Evolutionary conservation across 1,284 basidiomycete genomes (phyloP).

Genomic region (Thelephora terrestris): DNA sequence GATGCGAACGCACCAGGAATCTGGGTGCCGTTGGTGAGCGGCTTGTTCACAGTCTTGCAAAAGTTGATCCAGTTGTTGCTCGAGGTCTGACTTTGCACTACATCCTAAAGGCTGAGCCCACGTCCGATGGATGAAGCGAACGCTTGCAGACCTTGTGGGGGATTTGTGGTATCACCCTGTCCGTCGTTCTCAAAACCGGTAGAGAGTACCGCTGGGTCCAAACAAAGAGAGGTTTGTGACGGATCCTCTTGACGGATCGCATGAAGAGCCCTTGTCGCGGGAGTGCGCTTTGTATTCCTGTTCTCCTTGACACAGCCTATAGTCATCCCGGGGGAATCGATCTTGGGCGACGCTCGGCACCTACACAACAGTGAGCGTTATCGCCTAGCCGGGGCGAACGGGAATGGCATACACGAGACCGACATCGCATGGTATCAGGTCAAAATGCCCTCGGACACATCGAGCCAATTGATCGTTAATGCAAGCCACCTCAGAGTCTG

Average conservation of each 20-base stretch:
- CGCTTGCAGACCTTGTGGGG: constrained; percentile 26
- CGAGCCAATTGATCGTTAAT: constrained; percentile 36
- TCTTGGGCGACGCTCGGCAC: constrained; percentile 44
- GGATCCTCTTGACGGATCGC: not conserved
- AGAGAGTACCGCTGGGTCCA: constrained; percentile 17
- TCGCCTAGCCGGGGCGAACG: not conserved
- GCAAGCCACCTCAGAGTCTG: constrained; percentile 36
- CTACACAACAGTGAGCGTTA: constrained; percentile 11
- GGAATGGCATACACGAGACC: constrained; percentile 30
- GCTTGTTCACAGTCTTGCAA: constrained; percentile 23
- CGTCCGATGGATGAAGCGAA: too few relatives aligned
- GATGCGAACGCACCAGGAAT: constrained; percentile 11
- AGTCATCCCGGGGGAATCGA: constrained; percentile 32
- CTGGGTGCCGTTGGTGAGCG: constrained; percentile 36
- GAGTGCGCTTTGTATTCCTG: constrained; percentile 30
- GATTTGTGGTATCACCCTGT: constrained; percentile 30
- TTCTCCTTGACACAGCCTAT: constrained; percentile 36
- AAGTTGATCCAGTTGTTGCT: constrained; percentile 51
- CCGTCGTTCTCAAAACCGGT: constrained; percentile 25
- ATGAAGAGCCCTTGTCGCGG: constrained; percentile 27
- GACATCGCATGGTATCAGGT: constrained; percentile 29
- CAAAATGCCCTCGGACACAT: constrained; percentile 39
- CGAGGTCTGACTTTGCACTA: constrained; percentile 25
- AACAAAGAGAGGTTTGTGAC: constrained; percentile 21
- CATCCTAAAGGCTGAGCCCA: too few relatives aligned